Conservation (phyloP, 208 protist species). For the Leishmania braziliensis region DNA sequence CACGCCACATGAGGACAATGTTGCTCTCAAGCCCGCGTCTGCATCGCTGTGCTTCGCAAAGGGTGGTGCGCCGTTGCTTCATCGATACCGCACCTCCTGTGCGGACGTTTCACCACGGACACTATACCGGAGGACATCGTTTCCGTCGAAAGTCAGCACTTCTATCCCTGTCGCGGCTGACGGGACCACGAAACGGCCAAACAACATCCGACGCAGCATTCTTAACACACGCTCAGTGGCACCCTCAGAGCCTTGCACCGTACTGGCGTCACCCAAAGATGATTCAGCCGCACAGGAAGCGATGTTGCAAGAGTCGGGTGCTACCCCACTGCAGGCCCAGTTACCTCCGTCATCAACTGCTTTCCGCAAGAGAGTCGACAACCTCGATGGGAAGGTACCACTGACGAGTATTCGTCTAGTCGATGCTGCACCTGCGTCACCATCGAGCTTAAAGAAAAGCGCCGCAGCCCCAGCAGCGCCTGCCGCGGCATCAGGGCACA, state of each 20-base stretch:
- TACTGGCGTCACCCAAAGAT: not conserved
- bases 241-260: not conserved
- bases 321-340: not conserved
- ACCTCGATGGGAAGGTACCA: not conserved
- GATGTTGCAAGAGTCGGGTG: not conserved
- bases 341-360: not conserved
- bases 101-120: not conserved
- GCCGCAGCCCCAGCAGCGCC: not conserved
- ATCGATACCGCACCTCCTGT: constrained; percentile 38
- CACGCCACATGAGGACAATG: not conserved
- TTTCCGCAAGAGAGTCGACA: constrained; percentile 3
- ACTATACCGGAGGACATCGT: constrained; percentile 14
- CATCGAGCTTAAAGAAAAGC: not conserved
- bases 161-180: not conserved
- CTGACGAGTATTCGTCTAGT: not conserved
- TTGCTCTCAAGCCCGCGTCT: not conserved
- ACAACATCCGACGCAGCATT: constrained; percentile 1
- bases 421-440: not conserved
- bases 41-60: not conserved
- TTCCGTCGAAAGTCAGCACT: not conserved
- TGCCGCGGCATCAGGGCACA: not conserved
- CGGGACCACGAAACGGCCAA: not conserved
- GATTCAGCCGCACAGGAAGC: not conserved
- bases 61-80: constrained; percentile 28
- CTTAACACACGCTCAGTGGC: not conserved